Evolutionary conservation across 257 asterid genomes (phyloP).

Genomic region (Plantago major): DNA sequence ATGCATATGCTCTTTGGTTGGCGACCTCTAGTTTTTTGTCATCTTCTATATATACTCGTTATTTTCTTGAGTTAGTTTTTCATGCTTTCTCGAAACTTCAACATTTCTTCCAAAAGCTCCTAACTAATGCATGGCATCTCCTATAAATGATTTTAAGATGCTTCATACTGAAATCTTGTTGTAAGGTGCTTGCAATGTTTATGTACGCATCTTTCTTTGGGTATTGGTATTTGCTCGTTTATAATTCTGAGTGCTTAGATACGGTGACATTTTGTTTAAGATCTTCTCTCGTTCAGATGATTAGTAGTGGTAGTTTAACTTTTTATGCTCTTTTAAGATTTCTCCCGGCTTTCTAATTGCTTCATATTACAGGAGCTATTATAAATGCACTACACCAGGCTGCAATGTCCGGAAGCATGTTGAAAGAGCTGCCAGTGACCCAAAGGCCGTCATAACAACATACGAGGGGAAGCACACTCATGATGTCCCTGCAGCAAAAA

Average conservation of each 20-base stretch:
- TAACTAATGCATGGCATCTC: neutral
- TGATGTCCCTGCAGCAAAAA: slow-evolving; percentile 72
- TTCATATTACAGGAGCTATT: slow-evolving; percentile 71
- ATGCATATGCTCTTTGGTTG: no score
- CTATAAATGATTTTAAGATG: neutral
- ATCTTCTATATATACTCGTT: neutral
- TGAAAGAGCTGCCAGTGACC: slow-evolving; percentile 82
- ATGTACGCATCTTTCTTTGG: no score
- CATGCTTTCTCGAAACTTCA: neutral
- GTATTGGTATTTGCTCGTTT: no score
- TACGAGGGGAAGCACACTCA: slow-evolving; percentile 88
- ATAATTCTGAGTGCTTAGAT: no score
- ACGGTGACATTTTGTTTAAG: no score
- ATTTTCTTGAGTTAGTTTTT: neutral
- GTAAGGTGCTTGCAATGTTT: neutral
- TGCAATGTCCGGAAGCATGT: slow-evolving; percentile 93
- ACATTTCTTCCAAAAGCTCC: neutral
- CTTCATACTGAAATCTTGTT: neutral
- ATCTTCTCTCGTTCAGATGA: no score
- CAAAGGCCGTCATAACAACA: slow-evolving; percentile 82
- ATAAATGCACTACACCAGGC: slow-evolving; percentile 77
- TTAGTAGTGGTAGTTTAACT: neutral
- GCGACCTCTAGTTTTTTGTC: no score
- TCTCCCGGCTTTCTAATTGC: neutral
- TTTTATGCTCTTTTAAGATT: neutral